Evolutionary conservation across 768 basidiomycete genomes (phyloP), one percentile per base, ranked within the genome.

Genomic region (Lactarius hengduanensis): DNA sequence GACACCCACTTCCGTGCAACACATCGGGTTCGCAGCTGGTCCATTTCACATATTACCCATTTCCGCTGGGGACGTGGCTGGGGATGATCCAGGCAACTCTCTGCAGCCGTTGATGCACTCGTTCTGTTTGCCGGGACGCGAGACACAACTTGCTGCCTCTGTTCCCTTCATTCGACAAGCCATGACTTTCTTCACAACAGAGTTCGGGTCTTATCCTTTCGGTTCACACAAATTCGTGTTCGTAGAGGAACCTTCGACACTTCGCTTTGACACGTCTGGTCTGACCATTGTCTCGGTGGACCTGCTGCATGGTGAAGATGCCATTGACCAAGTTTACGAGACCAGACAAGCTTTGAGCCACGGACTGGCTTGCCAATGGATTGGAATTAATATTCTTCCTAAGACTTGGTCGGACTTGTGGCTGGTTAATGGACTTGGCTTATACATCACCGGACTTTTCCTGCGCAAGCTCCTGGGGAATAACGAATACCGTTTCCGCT

Each of bases 191-290:
- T 96, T 91, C 76, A 86, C 90, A 30, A 86, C 89, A 11, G 94
- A 97, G 73, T 96, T 89, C 71, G 96, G 95, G 32, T 95, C 94
- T 6, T 99, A 98, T 75, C 97, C 97, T 1, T 98, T 96, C 76
- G 86, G 88, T 50, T 97, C 96, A 20, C 92, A 91, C 83, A 98
- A 98, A 74, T 76, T 96, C 61, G 92, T 95, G 10, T 96, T 98
- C 72, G 93, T 99, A 65, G 92, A 97, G 67, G 89, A 96, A 67
- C 80, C 96, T 71, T 87, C 92, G 0, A 81, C 84, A 15, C 87
- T 89, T 71, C 86, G 92, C 64, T 92, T 93, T 69, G 92, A 95
- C 70, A 86, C 89, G 59, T 90, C 96, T 2, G 91, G 92, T 2
- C 75, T 98, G 61, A 88, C 94, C 1, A 79, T 98, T 50, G 77